Conservation (phyloP, 1,284 basidiomycete species). For the Wolfiporia cocos region DNA sequence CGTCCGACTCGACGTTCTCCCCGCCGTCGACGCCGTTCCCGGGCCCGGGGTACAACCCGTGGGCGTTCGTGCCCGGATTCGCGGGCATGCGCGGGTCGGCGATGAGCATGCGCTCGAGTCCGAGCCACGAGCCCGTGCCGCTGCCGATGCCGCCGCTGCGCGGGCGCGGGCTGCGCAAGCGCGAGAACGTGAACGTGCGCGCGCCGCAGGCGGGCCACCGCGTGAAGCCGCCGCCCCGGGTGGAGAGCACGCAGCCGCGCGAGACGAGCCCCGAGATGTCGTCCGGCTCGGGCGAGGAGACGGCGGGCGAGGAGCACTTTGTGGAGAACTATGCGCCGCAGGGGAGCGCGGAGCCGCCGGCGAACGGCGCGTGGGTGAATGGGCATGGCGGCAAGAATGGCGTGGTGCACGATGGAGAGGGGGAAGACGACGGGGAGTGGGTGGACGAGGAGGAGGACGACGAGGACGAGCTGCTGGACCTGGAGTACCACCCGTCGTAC, state of each 20-base stretch:
- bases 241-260: conserved; percentile 73
- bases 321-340: conserved; percentile 34
- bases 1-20: conserved; percentile 67
- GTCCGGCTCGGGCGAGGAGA: conserved; percentile 44
- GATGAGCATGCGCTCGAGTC: conserved; percentile 65
- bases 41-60: conserved; percentile 52
- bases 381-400: conserved; percentile 11
- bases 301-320: conserved; percentile 48
- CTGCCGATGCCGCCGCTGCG: conserved; percentile 35
- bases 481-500: conserved; percentile 71
- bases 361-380: conserved; percentile 13
- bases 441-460: conserved; percentile 67
- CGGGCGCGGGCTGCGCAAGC: conserved; percentile 29
- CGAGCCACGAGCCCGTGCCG: conserved; percentile 64
- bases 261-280: conserved; percentile 73
- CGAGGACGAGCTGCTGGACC: conserved; percentile 62
- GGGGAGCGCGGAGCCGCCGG: conserved; percentile 18
- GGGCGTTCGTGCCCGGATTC: conserved; percentile 48
- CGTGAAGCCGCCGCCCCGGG: conserved; percentile 58
- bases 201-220: conserved; percentile 28
- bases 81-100: conserved; percentile 11
- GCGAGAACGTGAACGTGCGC: conserved; percentile 32
- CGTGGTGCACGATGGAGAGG: conserved; percentile 13
- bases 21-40: conserved; percentile 68
- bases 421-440: conserved; percentile 52